Base-by-base conservation (phyloP, 768 basidiomycete genomes). In the Glaciozyma antarctica region DNA sequence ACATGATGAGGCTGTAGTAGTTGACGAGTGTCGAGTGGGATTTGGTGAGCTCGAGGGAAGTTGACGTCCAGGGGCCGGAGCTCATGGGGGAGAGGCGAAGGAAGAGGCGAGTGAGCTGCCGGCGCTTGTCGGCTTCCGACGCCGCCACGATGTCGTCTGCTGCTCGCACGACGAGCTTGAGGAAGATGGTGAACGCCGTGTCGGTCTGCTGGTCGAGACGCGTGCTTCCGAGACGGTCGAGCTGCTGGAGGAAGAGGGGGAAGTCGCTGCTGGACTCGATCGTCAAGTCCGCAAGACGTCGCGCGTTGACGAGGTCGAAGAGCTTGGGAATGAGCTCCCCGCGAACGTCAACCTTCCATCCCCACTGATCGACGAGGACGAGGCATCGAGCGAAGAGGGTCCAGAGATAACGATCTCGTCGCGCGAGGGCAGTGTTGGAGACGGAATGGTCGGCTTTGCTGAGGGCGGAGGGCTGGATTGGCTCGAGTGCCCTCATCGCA, bases 111-210 rank as follows among this genome's bases (percentile, higher is more conserved):
- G 83, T 85, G 73, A 81, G 77, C 67, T 80, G 81, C 32, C 79
- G 77, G 69, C 76, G 63, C 28, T 51, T 56, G 69, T 64, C 44
- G 54, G 60, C 49, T 64, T 65, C 45, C 32, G 75, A 66, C 4
- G 60, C 5, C 5, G 61, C 66, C 12, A 76, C 69, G 28, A 77
- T 68, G 64, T 78, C 77, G 17, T 79, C 76, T 2, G 79, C 79
- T 0, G 86, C 85, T 53, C 83, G 82, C n/a, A 86, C 82, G 43
- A 92, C 79, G 61, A 95, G 80, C 75, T 91, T 90, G 53, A 94
- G 79, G 73, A 91, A 88, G 9, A 88, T 74, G n/a, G 83, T 81
- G 73, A 87, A 92, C 2, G 87, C 83, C 2, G 86, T 84, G 71
- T 94, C 92, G 22, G 76, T 75, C 22, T 77, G 75, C 8, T 61